phyloP scores from a whole-genome alignment of 306 rosid species.

The Cucurbita maxima region DNA sequence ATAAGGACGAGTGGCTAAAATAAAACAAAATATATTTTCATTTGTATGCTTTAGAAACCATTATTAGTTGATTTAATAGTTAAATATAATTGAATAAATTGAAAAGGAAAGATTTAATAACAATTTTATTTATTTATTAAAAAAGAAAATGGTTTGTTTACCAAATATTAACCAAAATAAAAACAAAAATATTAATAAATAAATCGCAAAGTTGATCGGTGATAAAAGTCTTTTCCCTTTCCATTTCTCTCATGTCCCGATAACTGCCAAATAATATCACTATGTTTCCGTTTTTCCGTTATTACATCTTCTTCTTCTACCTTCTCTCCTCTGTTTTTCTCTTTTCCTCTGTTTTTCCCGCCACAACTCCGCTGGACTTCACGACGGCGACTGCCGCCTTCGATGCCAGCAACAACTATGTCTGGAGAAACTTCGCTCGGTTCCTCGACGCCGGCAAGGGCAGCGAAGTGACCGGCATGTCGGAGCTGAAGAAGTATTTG shows the following conservation, averaged over 20 bases:
- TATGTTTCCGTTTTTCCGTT: constrained; percentile 31
- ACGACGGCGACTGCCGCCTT: constrained; percentile 22
- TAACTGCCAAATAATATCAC: constrained; percentile 19
- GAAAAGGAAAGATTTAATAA: background rate
- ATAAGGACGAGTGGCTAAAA: too few species aligned
- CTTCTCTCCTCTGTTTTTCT: constrained; percentile 20
- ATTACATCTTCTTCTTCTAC: constrained; percentile 13
- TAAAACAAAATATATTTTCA: background rate
- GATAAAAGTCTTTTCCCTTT: background rate
- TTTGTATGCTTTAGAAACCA: too few species aligned
- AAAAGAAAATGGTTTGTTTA: constrained; percentile 16
- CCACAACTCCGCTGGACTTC: constrained; percentile 32
- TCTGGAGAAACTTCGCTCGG: constrained; percentile 53
- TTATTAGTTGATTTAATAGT: too few species aligned
- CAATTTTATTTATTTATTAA: background rate
- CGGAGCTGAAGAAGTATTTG: constrained; percentile 62
- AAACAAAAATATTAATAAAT: background rate
- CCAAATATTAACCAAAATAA: constrained; percentile 41
- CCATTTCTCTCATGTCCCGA: background rate
- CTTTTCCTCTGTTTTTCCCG: constrained; percentile 49
- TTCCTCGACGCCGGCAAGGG: constrained; percentile 65
- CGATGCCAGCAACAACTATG: constrained; percentile 21
- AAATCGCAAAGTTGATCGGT: background rate
- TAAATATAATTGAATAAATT: too few species aligned
- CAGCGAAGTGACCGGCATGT: constrained; percentile 51